phyloP scores from a whole-genome alignment of 805 yeast genomes.

The Torulaspora microellipsoides region DNA sequence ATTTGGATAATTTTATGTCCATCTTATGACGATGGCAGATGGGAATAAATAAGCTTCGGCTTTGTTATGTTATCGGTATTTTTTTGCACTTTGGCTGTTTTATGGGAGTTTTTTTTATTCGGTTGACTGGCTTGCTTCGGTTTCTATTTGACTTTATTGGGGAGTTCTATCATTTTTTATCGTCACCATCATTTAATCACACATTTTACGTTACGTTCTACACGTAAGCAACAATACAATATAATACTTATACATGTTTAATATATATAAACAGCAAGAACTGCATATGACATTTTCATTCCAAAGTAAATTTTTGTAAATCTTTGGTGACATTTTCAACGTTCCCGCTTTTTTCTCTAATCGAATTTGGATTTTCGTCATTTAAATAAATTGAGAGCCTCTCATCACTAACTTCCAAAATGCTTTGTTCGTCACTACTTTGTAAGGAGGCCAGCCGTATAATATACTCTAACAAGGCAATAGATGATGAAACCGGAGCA shows the following conservation, averaged over 20 bases:
- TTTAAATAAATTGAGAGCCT: slow-evolving; percentile 54
- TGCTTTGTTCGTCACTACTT: slow-evolving; percentile 49
- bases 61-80: no score
- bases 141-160: no score
- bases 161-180: no score
- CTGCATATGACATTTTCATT: not conserved
- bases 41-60: not conserved
- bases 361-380: slow-evolving; percentile 44
- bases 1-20: slow-evolving; percentile 31
- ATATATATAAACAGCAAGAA: slow-evolving; percentile 3
- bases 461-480: slow-evolving; percentile 61
- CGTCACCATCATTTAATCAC: no score
- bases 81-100: no score
- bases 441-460: slow-evolving; percentile 58
- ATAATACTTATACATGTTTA: slow-evolving; percentile 3
- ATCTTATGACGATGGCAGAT: slow-evolving; percentile 13
- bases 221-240: not conserved
- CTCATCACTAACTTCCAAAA: slow-evolving; percentile 60
- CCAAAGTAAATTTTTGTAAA: slow-evolving; percentile 13
- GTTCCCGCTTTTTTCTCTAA: slow-evolving; percentile 14
- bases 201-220: no score
- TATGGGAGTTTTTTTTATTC: no score
- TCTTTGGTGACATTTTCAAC: slow-evolving; percentile 16
- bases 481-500: slow-evolving; percentile 36
- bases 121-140: no score